phyloP scores from a whole-genome alignment of 306 rosid species.

The Cicer judaicum region DNA sequence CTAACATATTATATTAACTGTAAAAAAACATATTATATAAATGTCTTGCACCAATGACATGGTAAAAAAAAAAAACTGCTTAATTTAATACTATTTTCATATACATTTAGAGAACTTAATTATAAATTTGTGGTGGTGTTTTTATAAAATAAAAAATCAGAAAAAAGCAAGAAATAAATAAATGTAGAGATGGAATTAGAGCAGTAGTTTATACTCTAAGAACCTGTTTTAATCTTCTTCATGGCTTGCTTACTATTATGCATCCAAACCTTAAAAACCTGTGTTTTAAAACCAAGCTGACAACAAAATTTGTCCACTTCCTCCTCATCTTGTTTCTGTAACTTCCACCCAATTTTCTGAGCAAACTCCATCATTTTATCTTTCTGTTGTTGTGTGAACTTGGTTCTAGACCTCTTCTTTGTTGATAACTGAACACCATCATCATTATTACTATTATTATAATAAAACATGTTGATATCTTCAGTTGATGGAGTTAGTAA shows the following conservation, averaged over 20 bases:
- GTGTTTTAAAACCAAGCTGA: constrained; percentile 67
- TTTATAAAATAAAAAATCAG: too few relatives aligned
- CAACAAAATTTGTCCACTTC: constrained; percentile 74
- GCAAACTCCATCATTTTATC: constrained; percentile 83
- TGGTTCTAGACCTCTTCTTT: constrained; percentile 81
- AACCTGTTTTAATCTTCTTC: constrained; percentile 52
- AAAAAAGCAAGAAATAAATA: neutral
- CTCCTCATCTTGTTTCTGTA: constrained; percentile 83
- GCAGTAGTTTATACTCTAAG: too few relatives aligned
- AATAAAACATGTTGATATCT: constrained; percentile 44
- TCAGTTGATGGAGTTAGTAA: constrained; percentile 8
- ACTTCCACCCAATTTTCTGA: constrained; percentile 82
- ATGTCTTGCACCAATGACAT: too few relatives aligned
- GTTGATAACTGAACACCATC: constrained; percentile 40
- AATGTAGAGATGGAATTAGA: neutral
- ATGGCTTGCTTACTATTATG: constrained; percentile 85
- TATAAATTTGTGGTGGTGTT: too few relatives aligned
- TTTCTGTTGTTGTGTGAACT: constrained; percentile 74
- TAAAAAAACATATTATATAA: too few relatives aligned
- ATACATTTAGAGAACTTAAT: too few relatives aligned
- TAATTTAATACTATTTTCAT: too few relatives aligned
- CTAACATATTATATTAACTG: too few relatives aligned
- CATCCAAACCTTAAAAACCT: constrained; percentile 96
- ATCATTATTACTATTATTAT: constrained; percentile 32
- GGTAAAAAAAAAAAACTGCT: too few relatives aligned